Evolutionary conservation across 2,329 filamentous ascomycete species (phyloP).

Genomic region (Aspergillus versicolor): DNA sequence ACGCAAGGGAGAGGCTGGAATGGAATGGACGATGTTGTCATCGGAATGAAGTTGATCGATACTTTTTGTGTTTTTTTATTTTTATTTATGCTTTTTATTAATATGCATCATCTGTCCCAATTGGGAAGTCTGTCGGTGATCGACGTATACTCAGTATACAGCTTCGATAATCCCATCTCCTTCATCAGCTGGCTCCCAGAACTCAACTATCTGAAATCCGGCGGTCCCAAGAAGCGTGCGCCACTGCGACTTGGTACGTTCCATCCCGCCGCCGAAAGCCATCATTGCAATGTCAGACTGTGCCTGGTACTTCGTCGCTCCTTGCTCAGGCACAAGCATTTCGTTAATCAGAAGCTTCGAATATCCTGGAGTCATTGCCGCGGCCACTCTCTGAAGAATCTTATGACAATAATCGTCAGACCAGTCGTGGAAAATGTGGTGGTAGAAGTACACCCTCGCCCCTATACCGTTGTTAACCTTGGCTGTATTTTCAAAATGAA

Average conservation of each 20-base stretch:
- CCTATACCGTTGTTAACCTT: not conserved
- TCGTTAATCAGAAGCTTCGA: constrained; percentile 9
- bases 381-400: not conserved
- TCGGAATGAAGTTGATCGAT: constrained; percentile 1
- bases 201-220: not conserved
- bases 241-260: constrained; percentile 7
- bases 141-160: not conserved
- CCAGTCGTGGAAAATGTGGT: constrained; percentile 34
- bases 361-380: constrained; percentile 8
- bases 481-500: no score
- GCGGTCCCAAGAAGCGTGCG: not conserved
- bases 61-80: no score
- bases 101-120: not conserved
- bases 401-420: constrained; percentile 16
- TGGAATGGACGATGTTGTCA: constrained; percentile 2
- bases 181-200: constrained; percentile 6
- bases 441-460: constrained; percentile 21
- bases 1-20: not conserved
- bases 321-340: not conserved
- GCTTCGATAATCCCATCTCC: constrained; percentile 8
- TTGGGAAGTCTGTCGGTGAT: not conserved
- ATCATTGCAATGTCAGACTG: constrained; percentile 6
- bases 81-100: no score
- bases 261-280: constrained; percentile 7
- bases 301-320: constrained; percentile 3